Evolutionary conservation across 345 rosid genomes (phyloP).

Genomic region (Sisymbrium irio): DNA sequence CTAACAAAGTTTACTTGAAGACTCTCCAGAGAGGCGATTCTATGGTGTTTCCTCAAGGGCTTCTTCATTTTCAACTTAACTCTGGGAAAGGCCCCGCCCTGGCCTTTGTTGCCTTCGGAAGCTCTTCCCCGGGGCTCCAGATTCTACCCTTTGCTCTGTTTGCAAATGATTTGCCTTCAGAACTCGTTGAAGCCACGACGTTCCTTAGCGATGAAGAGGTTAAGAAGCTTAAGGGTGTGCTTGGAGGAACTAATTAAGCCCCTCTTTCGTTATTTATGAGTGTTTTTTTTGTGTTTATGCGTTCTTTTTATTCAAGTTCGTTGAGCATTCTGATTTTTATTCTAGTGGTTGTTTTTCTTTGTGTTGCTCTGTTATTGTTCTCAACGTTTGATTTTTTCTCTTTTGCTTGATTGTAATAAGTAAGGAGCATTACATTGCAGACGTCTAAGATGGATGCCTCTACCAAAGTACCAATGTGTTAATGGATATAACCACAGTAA

Average conservation of each 20-base stretch:
- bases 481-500: neutral
- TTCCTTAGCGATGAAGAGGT: slow-evolving; percentile 66
- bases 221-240: slow-evolving; percentile 83
- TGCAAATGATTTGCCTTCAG: slow-evolving; percentile 59
- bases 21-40: slow-evolving; percentile 52
- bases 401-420: slow-evolving; percentile 13
- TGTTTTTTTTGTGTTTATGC: neutral
- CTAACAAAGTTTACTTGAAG: slow-evolving; percentile 56
- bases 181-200: slow-evolving; percentile 46
- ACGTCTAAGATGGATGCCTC: neutral
- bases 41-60: slow-evolving; percentile 78
- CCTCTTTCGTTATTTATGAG: neutral
- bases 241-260: slow-evolving; percentile 71
- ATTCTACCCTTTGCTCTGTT: slow-evolving; percentile 66
- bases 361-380: neutral
- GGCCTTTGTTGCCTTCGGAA: slow-evolving; percentile 67
- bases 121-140: slow-evolving; percentile 73
- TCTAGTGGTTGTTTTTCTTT: neutral
- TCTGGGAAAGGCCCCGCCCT: slow-evolving; percentile 42
- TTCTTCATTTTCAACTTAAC: slow-evolving; percentile 76
- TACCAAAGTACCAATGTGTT: neutral
- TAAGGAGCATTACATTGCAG: slow-evolving; percentile 15
- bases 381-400: neutral
- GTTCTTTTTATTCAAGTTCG: slow-evolving; percentile 12
- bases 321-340: neutral